phyloP scores from a whole-genome alignment of 305 asterid genomes.

The Vinca major region DNA sequence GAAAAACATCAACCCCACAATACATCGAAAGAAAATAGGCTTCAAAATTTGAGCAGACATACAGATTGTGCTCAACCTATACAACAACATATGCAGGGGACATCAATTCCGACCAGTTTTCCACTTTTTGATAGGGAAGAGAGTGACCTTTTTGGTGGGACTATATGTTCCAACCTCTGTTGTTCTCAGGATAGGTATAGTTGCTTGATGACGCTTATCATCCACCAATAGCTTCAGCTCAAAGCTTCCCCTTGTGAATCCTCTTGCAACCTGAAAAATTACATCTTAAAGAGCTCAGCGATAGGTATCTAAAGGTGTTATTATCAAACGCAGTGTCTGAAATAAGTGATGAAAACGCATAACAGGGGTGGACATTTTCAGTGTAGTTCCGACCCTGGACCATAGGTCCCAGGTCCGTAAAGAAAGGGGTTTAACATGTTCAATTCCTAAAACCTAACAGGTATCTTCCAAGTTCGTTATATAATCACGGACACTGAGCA shows the following conservation, averaged over 20 bases:
- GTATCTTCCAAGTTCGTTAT: neutral
- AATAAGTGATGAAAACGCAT: neutral
- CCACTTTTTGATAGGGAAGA: slow-evolving; percentile 66
- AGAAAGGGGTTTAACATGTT: neutral
- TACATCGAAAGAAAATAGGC: neutral
- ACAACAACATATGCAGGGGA: neutral
- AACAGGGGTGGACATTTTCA: neutral
- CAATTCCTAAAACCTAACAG: neutral
- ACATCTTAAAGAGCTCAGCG: slow-evolving; percentile 10
- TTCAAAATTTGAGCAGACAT: neutral
- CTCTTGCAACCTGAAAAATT: slow-evolving; percentile 68
- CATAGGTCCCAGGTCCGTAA: too few relatives aligned
- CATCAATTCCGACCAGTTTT: slow-evolving; percentile 46
- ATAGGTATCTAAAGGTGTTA: neutral
- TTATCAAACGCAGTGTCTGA: neutral
- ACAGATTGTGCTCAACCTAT: neutral
- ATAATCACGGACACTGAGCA: too few relatives aligned
- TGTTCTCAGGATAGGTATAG: slow-evolving; percentile 42
- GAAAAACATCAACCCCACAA: too few relatives aligned
- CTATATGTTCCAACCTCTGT: slow-evolving; percentile 35
- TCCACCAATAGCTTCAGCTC: slow-evolving; percentile 68
- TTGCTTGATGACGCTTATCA: slow-evolving; percentile 33
- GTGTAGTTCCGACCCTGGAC: too few relatives aligned
- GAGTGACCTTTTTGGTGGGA: slow-evolving; percentile 41
- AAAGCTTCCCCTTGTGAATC: slow-evolving; percentile 65